Base-by-base conservation (phyloP, 495 filamentous ascomycete species). In the Talaromyces proteolyticus region DNA sequence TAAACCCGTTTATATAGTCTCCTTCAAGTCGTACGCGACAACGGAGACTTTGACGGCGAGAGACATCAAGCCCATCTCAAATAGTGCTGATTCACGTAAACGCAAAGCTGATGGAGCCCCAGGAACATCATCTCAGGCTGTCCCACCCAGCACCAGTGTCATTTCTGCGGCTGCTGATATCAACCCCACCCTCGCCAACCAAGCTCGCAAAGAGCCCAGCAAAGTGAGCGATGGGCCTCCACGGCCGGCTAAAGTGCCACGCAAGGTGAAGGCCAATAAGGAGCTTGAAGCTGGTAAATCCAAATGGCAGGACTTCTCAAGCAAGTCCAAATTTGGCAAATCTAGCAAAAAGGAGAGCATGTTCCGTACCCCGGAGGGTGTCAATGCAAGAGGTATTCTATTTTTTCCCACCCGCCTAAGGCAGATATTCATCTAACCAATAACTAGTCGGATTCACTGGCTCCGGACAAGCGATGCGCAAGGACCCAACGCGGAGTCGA, bases 381-480 rank as follows among this genome's bases (percentile, higher is more conserved):
- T 92, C 11, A 80, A 89, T 56, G 90, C 88, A 42, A 77, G 89
- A 84, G 91, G 91, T 95, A 72, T 51, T 68, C 54, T 49, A 22
- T 50, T 24, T 25, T 40, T 44, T 55, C 56, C 39, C 19, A 11
- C n/a, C 23, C n/a, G 20, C 2, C 22, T 14, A 17, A 14, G 3
- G 24, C 6, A 39, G 18, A 54, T 5, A 17, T 37, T 49, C 39
- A 55, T 16, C 10, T 37, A 37, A 37, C n/a, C 34, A 37, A 10
- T 10, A n/a, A 37, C 4, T 47, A 95, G 93, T 98, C 55, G 93
- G 93, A 14, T 95, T 96, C 59, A 96, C 91, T 14, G 93, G 93
- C 37, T 95, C 91, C 37, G 93, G 93, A 26, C 88, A 93, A 61
- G 76, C 82, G 47, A 96, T 96, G 93, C 86, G 89, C 57, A 95